These are phyloP conservation scores for Mycena sp. DNA, from an alignment of 1,284 basidiomycete genomes.

Conservation along the genomic window DNA sequence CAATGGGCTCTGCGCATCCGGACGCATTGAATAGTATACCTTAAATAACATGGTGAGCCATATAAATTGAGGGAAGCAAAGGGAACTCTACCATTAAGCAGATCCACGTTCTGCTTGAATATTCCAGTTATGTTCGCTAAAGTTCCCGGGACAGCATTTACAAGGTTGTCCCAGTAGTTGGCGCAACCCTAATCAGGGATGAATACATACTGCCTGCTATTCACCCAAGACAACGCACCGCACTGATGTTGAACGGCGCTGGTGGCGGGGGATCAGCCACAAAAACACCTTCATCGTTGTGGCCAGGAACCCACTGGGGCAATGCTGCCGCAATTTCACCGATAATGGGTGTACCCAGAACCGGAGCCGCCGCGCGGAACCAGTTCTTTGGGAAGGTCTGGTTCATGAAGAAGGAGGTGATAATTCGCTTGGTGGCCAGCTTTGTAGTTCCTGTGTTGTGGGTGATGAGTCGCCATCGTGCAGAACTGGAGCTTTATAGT, in stretches of 20 bases:
- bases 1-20: conserved; percentile 5
- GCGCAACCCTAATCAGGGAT: conserved; percentile 14
- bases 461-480: conserved; percentile 1
- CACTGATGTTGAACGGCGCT: conserved; percentile 24
- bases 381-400: conserved; percentile 27
- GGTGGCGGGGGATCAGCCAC: conserved; percentile 22
- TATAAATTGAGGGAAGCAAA: background rate
- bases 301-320: conserved; percentile 10
- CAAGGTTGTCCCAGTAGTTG: conserved; percentile 13
- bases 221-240: conserved; percentile 12
- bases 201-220: conserved; percentile 1
- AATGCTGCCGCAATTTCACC: conserved; percentile 11
- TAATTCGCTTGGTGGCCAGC: conserved; percentile 5
- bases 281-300: conserved; percentile 22
- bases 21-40: conserved; percentile 9
- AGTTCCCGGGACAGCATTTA: conserved; percentile 3
- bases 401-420: conserved; percentile 23
- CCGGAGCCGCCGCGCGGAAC: conserved; percentile 23
- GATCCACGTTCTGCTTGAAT: conserved; percentile 20
- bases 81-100: conserved; percentile 11
- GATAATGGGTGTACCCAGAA: conserved; percentile 2
- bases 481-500: background rate
- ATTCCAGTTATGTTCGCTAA: conserved; percentile 18
- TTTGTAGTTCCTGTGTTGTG: conserved; percentile 24
- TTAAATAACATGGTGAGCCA: background rate